A percentile compares a stretch with the other conserved stretches of the same genome.
Conservation (phyloP, 2,329 filamentous ascomycete genomes). For the Plenodomus lindquistii region DNA sequence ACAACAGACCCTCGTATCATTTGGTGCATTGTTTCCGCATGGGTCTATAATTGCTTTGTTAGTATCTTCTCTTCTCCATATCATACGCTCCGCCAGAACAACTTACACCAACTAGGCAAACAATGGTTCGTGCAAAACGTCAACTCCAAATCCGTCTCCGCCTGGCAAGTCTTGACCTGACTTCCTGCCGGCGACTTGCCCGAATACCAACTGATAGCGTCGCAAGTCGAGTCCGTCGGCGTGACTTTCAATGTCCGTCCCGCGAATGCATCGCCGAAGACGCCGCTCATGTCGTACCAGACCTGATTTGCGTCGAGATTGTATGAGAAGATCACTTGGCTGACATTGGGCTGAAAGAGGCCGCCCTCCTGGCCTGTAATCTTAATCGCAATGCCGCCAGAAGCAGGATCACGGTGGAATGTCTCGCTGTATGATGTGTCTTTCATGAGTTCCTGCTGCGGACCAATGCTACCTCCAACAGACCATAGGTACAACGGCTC, state of each 20-base stretch:
- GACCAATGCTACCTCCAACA: constrained; percentile 23
- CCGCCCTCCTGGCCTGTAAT: constrained; percentile 23
- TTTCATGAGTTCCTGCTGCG: constrained; percentile 18
- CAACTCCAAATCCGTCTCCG: constrained; percentile 27
- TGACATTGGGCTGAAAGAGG: constrained; percentile 32
- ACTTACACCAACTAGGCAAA: constrained; percentile 39
- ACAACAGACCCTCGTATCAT: constrained; percentile 17
- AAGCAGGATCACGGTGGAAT: constrained; percentile 22
- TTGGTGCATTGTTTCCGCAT: constrained; percentile 19
- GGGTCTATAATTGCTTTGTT: neutral
- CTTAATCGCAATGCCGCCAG: constrained; percentile 30
- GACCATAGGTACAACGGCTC: constrained; percentile 35
- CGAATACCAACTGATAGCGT: constrained; percentile 26
- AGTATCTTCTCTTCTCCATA: neutral
- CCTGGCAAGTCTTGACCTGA: constrained; percentile 25
- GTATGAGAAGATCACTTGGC: constrained; percentile 35
- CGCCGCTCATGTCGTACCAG: constrained; percentile 35
- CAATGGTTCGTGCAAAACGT: constrained; percentile 34
- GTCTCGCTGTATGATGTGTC: constrained; percentile 32
- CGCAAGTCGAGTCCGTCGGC: constrained; percentile 26
- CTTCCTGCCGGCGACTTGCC: constrained; percentile 31
- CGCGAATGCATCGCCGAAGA: constrained; percentile 33
- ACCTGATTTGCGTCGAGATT: constrained; percentile 25
- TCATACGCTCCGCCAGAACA: neutral
- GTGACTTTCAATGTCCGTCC: constrained; percentile 29